These are phyloP conservation scores for Helichrysum umbraculigerum DNA, from an alignment of 129 eudicot species.

Conservation along the genomic window DNA sequence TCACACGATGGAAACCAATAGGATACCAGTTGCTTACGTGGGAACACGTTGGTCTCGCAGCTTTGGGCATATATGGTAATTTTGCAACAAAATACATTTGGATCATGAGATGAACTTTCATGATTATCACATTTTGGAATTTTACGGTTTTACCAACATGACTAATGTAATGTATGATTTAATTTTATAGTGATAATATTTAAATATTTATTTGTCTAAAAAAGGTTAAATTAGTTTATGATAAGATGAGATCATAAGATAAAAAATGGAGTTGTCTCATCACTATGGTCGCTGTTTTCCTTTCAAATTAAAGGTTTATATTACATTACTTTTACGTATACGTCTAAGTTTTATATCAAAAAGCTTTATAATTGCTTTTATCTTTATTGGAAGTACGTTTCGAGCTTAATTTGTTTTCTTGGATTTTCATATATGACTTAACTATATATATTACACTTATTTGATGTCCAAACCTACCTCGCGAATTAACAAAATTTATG, in stretches of 20 bases:
- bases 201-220: no score
- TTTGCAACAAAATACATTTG: not conserved
- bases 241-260: conserved; percentile 6
- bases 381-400: not conserved
- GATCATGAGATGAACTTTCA: not conserved
- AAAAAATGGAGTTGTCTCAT: conserved; percentile 15
- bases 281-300: conserved; percentile 26
- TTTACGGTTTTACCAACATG: not conserved
- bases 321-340: conserved; percentile 24
- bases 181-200: not conserved
- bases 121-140: not conserved
- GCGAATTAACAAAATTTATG: no score
- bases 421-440: no score
- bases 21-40: conserved; percentile 26
- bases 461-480: no score
- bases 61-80: not conserved
- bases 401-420: not conserved
- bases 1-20: conserved; percentile 22
- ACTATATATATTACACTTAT: no score
- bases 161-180: not conserved
- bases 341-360: conserved; percentile 4
- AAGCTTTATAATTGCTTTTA: conserved; percentile 11
- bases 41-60: conserved; percentile 34
- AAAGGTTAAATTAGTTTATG: conserved; percentile 13
- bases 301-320: conserved; percentile 13